Evolutionary conservation across 1,139 yeast species (phyloP).

Genomic region (Saccharomyces uvarum): DNA sequence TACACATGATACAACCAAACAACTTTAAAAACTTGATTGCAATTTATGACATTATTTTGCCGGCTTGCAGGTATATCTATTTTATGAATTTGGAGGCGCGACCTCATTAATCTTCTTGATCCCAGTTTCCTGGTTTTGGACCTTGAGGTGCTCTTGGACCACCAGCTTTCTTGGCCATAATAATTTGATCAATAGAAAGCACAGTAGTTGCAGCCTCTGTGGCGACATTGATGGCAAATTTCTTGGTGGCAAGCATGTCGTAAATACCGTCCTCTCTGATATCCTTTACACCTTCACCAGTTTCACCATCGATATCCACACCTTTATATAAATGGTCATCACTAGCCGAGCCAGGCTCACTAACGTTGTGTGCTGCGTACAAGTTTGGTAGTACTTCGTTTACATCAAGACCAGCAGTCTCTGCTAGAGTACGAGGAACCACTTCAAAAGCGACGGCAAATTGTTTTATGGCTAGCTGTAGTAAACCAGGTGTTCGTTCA

Average conservation of each 20-base stretch:
- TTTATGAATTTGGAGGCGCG: neutral
- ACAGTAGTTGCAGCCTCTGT: conserved; percentile 93
- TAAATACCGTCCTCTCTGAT: conserved; percentile 61
- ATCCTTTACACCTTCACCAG: conserved; percentile 63
- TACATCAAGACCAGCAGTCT: conserved; percentile 88
- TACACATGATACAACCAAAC: neutral
- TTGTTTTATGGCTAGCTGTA: conserved; percentile 89
- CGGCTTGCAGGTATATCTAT: neutral
- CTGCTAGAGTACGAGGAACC: conserved; percentile 85
- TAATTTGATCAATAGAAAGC: conserved; percentile 60
- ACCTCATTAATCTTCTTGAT: conserved; percentile 63
- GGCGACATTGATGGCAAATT: conserved; percentile 84
- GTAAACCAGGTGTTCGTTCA: conserved; percentile 85
- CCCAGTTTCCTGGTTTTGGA: conserved; percentile 94
- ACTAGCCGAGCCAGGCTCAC: conserved; percentile 19
- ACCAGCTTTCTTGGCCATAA: conserved; percentile 86
- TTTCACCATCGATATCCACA: conserved; percentile 63
- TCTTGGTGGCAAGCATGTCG: conserved; percentile 75
- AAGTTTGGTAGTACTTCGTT: conserved; percentile 80
- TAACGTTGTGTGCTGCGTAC: conserved; percentile 69
- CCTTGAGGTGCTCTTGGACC: conserved; percentile 82
- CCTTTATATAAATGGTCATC: conserved; percentile 45
- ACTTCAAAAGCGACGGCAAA: conserved; percentile 94
- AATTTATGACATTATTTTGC: neutral
- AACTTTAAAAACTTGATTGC: neutral